phyloP scores from a whole-genome alignment of 1,284 basidiomycete species.

The Cystobasidiaceae sp. region DNA sequence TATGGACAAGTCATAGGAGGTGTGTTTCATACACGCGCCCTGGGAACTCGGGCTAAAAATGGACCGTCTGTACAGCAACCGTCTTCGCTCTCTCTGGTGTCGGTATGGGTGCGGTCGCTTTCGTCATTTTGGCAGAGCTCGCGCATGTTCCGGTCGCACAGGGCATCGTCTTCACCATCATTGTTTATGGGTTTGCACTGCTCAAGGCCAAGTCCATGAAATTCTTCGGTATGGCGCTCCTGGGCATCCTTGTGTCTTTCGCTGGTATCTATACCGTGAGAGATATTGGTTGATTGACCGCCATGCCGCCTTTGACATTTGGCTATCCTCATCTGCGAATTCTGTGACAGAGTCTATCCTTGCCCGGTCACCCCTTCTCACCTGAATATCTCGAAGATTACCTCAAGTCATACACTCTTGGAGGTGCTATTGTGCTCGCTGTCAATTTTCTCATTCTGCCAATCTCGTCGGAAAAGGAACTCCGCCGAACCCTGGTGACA shows the following conservation, averaged over 20 bases:
- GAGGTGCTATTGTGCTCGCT: slow-evolving; percentile 43
- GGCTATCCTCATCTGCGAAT: neutral
- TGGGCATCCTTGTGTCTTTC: slow-evolving; percentile 46
- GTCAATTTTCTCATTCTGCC: slow-evolving; percentile 47
- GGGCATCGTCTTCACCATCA: slow-evolving; percentile 45
- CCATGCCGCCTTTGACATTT: neutral
- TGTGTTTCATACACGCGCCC: too few species aligned
- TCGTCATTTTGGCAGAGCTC: slow-evolving; percentile 45
- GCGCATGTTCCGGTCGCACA: slow-evolving; percentile 44
- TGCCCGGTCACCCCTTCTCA: slow-evolving; percentile 38
- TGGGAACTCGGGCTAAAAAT: neutral
- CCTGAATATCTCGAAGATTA: slow-evolving; percentile 43
- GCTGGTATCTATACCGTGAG: slow-evolving; percentile 42
- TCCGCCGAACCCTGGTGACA: slow-evolving; percentile 44
- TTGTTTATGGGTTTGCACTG: slow-evolving; percentile 41
- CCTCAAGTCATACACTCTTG: slow-evolving; percentile 45
- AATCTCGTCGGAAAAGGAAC: slow-evolving; percentile 45
- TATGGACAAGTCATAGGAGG: slow-evolving; percentile 37
- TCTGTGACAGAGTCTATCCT: neutral
- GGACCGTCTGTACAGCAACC: neutral
- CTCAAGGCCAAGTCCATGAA: slow-evolving; percentile 35
- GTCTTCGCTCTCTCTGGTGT: slow-evolving; percentile 43
- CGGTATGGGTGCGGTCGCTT: slow-evolving; percentile 42
- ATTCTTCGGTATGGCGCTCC: slow-evolving; percentile 44
- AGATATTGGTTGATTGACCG: neutral